Evolutionary conservation across 768 basidiomycete species (phyloP), one percentile per base, ranked within the genome.

Genomic region (Cubamyces sp.): DNA sequence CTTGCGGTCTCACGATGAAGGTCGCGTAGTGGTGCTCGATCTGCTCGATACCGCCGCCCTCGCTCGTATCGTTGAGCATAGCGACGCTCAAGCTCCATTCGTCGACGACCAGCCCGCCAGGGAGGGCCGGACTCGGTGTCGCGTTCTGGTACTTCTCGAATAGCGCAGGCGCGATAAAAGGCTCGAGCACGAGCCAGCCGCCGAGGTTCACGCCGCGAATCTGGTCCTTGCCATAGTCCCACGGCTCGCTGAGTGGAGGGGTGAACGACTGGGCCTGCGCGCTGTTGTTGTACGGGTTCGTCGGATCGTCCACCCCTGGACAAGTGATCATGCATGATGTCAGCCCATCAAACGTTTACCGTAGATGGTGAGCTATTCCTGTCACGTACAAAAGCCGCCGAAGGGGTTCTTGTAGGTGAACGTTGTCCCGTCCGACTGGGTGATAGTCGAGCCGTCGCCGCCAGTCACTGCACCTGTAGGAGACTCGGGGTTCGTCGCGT

Each of bases 241-340:
- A 97, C 19, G 77, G 83, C 68, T 87, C 80, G 74, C 90, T 92
- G 56, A 97, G 79, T 15, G 90, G 82, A 1, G 91, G 91, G 3
- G 90, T 88, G 86, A 89, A 96, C 2, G 83, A 85, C 67, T 95
- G 92, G 5, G 90, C 83, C 56, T 78, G 82, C 14, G 94, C 94
- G 57, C 82, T 78, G 71, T 90, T 86, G 75, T 87, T 89, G 79
- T 86, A 92, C 9, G 93, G 91, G 70, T 91, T 77, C 47, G 84
- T 79, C 23, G 88, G 87, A 74, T 92, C 86, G 75, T 76, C 77
- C 47, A 83, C 79, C 89, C 88, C 88, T 89, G 60, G 30, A 23
- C 12, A 21, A 8, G 57, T 8, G n/a, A 51, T 61, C 28, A 55
- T 5, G 14, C 7, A 61, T 61, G 56, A 60, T 65, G 52, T 57